Conservation (phyloP, 164 flowering plant species). For the Buxus sempervirens region DNA sequence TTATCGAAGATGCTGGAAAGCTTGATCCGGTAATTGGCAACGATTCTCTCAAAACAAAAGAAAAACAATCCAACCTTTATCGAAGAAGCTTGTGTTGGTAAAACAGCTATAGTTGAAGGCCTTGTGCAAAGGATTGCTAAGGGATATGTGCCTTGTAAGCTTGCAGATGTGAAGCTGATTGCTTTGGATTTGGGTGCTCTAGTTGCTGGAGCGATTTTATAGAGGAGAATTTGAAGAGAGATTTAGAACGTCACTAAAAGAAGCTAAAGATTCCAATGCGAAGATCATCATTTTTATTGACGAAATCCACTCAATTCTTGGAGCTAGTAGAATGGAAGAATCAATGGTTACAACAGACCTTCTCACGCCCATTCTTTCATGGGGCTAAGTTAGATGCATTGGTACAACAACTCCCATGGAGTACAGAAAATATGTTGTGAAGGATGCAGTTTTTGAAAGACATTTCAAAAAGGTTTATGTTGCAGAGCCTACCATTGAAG, state of each 20-base stretch:
- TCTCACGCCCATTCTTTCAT: conserved; percentile 82
- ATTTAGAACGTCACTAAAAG: conserved; percentile 67
- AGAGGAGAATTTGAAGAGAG: conserved; percentile 87
- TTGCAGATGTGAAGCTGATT: conserved; percentile 69
- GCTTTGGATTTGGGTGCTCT: conserved; percentile 86
- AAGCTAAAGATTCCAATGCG: conserved; percentile 79
- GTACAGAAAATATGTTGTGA: conserved; percentile 85
- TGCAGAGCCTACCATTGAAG: conserved; percentile 68
- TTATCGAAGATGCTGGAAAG: conserved; percentile 80
- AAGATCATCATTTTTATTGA: conserved; percentile 80
- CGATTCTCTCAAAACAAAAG: conserved; percentile 71
- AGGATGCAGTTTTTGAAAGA: conserved; percentile 86
- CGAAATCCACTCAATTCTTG: conserved; percentile 78
- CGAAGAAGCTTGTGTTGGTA: conserved; percentile 91
- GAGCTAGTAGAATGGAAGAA: conserved; percentile 74
- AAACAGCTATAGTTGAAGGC: conserved; percentile 93
- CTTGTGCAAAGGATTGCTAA: conserved; percentile 79
- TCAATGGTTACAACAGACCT: conserved; percentile 91
- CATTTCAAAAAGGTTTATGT: conserved; percentile 83
- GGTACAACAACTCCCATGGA: conserved; percentile 87
- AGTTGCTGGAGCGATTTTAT: conserved; percentile 75
- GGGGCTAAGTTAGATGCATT: conserved; percentile 79
- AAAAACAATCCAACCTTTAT: conserved; percentile 90
- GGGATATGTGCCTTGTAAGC: conserved; percentile 80
- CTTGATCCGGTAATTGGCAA: conserved; percentile 82